Evolutionary conservation across 2,329 filamentous ascomycete species (phyloP).

Genomic region (Penicillium sp.): DNA sequence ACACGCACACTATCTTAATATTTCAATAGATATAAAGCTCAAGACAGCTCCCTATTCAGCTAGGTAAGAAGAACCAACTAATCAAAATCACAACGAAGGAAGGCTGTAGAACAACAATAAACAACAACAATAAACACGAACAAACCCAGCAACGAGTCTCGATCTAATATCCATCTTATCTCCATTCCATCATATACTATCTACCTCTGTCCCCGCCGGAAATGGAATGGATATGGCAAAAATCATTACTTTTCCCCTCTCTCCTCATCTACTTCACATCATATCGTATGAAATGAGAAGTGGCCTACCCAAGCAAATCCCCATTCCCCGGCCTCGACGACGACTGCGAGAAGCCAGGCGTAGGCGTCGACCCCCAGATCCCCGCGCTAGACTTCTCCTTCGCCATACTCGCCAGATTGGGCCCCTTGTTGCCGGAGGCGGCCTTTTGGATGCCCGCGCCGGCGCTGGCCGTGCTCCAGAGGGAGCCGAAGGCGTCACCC

Average conservation of each 20-base stretch:
- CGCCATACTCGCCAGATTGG: conserved; percentile 89
- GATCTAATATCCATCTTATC: background rate
- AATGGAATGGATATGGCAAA: background rate
- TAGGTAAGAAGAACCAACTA: background rate
- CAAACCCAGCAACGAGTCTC: background rate
- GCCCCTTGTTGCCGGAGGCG: conserved; percentile 59
- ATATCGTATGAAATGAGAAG: background rate
- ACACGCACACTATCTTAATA: no score
- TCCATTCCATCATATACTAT: background rate
- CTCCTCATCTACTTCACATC: background rate
- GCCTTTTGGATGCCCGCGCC: conserved; percentile 73
- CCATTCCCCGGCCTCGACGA: conserved; percentile 2
- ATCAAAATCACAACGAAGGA: background rate
- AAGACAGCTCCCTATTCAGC: no score
- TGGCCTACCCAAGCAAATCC: conserved; percentile 5
- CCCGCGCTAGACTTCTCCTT: conserved; percentile 95
- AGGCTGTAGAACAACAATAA: background rate
- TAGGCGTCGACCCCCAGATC: conserved; percentile 68
- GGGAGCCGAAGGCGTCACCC: conserved; percentile 82
- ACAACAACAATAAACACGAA: background rate
- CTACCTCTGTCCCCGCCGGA: background rate
- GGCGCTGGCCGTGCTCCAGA: conserved; percentile 69
- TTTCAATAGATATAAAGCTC: no score
- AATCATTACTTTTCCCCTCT: background rate
- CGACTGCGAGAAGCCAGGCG: background rate